A percentile compares a stretch with the other conserved stretches of the same genome.
These are phyloP conservation scores for Coemansia sp. DNA, from an alignment of 192 early-diverging fungal genomes.

Conservation along the genomic window DNA sequence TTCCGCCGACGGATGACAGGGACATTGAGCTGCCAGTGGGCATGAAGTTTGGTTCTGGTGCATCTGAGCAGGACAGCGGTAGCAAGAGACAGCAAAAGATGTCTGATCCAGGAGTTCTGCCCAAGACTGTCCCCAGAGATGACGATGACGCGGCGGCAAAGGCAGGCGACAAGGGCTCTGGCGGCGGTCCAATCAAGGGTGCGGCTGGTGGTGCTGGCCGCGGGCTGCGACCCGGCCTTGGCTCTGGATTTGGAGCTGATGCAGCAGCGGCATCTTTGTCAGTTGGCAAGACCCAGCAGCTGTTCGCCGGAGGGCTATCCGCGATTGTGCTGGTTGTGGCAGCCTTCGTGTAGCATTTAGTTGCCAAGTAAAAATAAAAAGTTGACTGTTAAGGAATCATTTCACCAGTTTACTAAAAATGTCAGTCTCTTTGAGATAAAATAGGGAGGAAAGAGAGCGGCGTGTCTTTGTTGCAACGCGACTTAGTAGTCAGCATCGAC, in stretches of 20 bases:
- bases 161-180: neutral
- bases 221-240: neutral
- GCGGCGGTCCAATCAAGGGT: neutral
- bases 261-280: neutral
- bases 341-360: neutral
- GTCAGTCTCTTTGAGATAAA: too few relatives aligned
- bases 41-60: constrained; percentile 43
- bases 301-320: neutral
- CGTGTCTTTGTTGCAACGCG: neutral
- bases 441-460: neutral
- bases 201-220: neutral
- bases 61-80: constrained; percentile 9
- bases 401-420: too few relatives aligned
- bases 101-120: constrained; percentile 29
- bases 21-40: constrained; percentile 46
- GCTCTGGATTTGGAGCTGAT: neutral
- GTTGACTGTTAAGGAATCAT: too few relatives aligned
- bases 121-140: constrained; percentile 28
- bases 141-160: constrained; percentile 4
- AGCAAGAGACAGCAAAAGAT: constrained; percentile 3
- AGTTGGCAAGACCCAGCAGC: neutral
- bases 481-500: constrained; percentile 65
- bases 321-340: neutral
- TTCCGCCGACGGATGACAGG: constrained; percentile 35
- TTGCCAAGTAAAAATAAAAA: neutral